phyloP scores from a whole-genome alignment of 768 basidiomycete genomes.

The Agaricus blazei region DNA sequence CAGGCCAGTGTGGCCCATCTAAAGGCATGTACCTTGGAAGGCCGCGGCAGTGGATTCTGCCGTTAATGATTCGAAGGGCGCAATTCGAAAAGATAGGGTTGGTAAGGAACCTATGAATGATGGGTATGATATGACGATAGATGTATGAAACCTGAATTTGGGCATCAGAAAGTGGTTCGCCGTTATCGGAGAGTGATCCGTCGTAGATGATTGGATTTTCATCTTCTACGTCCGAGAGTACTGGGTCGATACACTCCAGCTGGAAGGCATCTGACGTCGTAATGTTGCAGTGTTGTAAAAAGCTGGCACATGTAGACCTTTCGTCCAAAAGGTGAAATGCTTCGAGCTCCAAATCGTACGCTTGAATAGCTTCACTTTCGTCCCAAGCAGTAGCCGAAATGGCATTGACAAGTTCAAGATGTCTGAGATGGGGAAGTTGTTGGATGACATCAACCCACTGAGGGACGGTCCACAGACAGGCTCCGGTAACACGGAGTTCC shows the following conservation, averaged over 20 bases:
- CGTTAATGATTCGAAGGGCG: background rate
- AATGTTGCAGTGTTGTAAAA: background rate
- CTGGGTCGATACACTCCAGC: background rate
- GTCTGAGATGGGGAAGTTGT: background rate
- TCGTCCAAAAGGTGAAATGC: background rate
- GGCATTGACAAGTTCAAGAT: background rate
- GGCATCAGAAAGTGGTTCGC: background rate
- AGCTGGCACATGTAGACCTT: background rate
- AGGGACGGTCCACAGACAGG: background rate
- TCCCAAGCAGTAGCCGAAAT: background rate
- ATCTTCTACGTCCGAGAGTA: background rate
- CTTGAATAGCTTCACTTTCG: background rate
- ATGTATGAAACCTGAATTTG: background rate
- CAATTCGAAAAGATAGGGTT: background rate
- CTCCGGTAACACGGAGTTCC: background rate
- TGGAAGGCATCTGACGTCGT: background rate
- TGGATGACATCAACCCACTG: background rate
- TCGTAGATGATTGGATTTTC: background rate
- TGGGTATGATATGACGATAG: background rate
- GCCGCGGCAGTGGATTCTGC: background rate
- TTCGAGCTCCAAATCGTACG: background rate
- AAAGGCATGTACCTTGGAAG: background rate
- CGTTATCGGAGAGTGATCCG: no score
- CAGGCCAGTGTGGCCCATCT: background rate
- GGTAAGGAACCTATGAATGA: background rate